phyloP scores from a whole-genome alignment of 805 yeast species.

The Cyberlindnera mississippiensis region DNA sequence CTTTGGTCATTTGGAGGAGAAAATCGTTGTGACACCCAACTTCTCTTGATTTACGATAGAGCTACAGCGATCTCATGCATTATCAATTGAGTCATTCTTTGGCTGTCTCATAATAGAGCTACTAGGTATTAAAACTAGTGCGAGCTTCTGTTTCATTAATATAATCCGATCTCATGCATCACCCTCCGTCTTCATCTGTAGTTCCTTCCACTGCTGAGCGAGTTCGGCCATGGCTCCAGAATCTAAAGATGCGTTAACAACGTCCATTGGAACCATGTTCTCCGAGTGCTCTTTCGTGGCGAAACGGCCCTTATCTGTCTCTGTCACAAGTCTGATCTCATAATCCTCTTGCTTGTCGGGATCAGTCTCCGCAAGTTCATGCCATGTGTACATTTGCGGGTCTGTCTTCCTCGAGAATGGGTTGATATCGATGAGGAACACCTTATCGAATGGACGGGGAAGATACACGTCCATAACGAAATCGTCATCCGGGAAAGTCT shows the following conservation, averaged over 20 bases:
- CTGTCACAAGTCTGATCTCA: slow-evolving; percentile 63
- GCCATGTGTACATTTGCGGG: slow-evolving; percentile 77
- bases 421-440: slow-evolving; percentile 78
- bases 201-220: slow-evolving; percentile 54
- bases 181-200: slow-evolving; percentile 33
- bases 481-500: slow-evolving; percentile 47
- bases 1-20: slow-evolving; percentile 53
- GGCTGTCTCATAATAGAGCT: too few species aligned
- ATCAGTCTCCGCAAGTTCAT: slow-evolving; percentile 50
- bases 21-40: slow-evolving; percentile 57
- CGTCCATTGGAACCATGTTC: slow-evolving; percentile 87
- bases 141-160: too few species aligned
- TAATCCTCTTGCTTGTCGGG: slow-evolving; percentile 31
- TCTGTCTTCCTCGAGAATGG: slow-evolving; percentile 82
- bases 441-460: slow-evolving; percentile 65
- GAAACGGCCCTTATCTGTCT: slow-evolving; percentile 70
- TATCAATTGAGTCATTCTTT: too few species aligned
- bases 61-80: too few species aligned
- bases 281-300: slow-evolving; percentile 82
- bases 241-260: slow-evolving; percentile 77
- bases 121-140: too few species aligned
- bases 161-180: too few species aligned
- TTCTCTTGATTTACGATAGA: too few species aligned
- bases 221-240: slow-evolving; percentile 67
- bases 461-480: slow-evolving; percentile 81